Conservation (phyloP, 345 rosid species). For the Cochlearia excelsa region DNA sequence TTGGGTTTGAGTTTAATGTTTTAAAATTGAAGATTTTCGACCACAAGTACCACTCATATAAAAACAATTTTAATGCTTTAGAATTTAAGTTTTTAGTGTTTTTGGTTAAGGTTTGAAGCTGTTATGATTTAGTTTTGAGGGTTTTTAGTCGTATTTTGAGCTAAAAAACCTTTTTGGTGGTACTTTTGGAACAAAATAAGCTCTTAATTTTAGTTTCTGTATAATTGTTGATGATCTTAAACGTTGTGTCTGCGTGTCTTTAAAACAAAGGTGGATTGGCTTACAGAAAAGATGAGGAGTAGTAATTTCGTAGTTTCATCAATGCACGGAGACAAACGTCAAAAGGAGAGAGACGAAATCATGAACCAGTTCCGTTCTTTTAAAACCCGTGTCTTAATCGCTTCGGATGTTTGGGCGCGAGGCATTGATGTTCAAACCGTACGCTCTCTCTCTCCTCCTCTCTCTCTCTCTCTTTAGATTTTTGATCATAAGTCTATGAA, state of each 20-base stretch:
- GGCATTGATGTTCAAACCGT: constrained; percentile 96
- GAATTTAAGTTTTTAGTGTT: no score
- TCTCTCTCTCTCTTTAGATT: not conserved
- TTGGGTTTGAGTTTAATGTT: no score
- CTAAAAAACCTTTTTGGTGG: no score
- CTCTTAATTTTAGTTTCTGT: no score
- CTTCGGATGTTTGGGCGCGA: constrained; percentile 99
- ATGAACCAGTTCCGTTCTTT: constrained; percentile 79
- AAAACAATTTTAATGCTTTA: no score
- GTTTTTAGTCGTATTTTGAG: no score
- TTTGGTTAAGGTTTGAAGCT: no score
- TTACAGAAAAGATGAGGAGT: constrained; percentile 90
- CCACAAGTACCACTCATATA: no score
- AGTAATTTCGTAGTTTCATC: constrained; percentile 85
- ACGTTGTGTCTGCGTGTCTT: not conserved
- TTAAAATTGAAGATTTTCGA: no score
- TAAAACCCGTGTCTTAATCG: constrained; percentile 79
- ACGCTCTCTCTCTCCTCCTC: constrained; percentile 33
- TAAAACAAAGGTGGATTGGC: constrained; percentile 87
- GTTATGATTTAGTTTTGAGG: no score
- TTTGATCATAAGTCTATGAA: not conserved
- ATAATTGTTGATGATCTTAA: not conserved
- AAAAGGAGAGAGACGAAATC: constrained; percentile 90
- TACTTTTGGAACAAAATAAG: no score
- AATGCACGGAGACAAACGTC: constrained; percentile 99